These are phyloP conservation scores for Ophiostoma pallidulum DNA, from an alignment of 2,329 filamentous ascomycete genomes.

Conservation along the genomic window DNA sequence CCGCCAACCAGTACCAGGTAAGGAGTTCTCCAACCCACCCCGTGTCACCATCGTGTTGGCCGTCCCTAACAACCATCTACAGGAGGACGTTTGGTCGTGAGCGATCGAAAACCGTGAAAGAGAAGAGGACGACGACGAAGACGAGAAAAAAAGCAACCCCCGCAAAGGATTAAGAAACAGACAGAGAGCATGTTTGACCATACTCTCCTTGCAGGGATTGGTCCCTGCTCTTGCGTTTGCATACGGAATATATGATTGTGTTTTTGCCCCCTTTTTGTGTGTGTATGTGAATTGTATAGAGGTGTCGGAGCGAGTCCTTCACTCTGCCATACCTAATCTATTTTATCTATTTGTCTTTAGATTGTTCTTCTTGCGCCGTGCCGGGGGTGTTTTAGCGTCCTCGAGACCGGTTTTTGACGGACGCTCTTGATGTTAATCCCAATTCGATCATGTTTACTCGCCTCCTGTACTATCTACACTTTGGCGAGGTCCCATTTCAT, in stretches of 20 bases:
- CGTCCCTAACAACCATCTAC: slow-evolving; percentile 15
- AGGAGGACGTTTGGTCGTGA: slow-evolving; percentile 67
- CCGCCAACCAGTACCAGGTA: slow-evolving; percentile 92
- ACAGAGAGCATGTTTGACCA: not conserved
- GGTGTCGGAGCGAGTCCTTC: slow-evolving; percentile 8
- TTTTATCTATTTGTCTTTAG: not conserved
- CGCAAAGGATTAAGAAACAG: not conserved
- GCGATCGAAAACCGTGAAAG: not conserved
- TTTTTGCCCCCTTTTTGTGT: not conserved
- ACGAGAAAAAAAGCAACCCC: too few species aligned
- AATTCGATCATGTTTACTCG: too few species aligned
- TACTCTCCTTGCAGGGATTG: too few species aligned
- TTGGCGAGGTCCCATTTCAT: too few species aligned
- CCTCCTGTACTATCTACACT: too few species aligned
- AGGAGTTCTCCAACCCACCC: not conserved
- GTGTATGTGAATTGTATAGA: slow-evolving; percentile 7
- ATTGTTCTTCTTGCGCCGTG: not conserved
- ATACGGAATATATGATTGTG: not conserved
- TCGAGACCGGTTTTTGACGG: slow-evolving; percentile 9
- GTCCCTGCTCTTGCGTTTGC: not conserved
- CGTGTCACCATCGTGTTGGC: not conserved
- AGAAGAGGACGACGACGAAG: slow-evolving; percentile 4
- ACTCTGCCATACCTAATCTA: too few species aligned
- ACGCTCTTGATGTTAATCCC: too few species aligned
- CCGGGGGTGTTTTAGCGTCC: not conserved